Conservation (phyloP, 345 rosid genomes). For the Salix exigua region DNA sequence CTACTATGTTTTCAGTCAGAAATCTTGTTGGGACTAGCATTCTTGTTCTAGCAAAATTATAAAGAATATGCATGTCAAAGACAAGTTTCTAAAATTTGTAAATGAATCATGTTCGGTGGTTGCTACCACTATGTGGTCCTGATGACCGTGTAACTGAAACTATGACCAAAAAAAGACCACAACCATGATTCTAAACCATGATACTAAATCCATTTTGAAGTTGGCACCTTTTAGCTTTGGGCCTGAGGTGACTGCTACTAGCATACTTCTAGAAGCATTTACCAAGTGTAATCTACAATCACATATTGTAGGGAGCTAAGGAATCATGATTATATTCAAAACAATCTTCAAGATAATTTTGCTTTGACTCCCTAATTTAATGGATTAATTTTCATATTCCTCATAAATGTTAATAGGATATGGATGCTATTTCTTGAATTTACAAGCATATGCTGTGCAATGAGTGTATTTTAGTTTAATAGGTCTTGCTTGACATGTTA, state of each 20-base stretch:
- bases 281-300: not conserved
- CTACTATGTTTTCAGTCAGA: not conserved
- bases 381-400: too few relatives aligned
- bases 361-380: too few relatives aligned
- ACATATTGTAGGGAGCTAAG: not conserved
- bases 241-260: not conserved
- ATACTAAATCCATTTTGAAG: not conserved
- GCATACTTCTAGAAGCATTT: not conserved
- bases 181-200: not conserved
- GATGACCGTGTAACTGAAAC: not conserved
- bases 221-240: not conserved
- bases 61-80: not conserved
- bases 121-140: not conserved
- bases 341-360: too few relatives aligned
- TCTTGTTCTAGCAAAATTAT: not conserved
- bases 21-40: not conserved
- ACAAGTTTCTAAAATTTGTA: not conserved
- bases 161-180: not conserved
- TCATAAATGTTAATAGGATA: too few relatives aligned
- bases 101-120: not conserved
- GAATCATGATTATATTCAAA: not conserved
- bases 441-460: not conserved
- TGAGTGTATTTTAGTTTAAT: not conserved
- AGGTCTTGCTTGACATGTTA: not conserved
- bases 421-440: too few relatives aligned